These are phyloP conservation scores for Penicillium glabrum DNA, from an alignment of 2,329 filamentous ascomycete genomes.

Conservation along the genomic window DNA sequence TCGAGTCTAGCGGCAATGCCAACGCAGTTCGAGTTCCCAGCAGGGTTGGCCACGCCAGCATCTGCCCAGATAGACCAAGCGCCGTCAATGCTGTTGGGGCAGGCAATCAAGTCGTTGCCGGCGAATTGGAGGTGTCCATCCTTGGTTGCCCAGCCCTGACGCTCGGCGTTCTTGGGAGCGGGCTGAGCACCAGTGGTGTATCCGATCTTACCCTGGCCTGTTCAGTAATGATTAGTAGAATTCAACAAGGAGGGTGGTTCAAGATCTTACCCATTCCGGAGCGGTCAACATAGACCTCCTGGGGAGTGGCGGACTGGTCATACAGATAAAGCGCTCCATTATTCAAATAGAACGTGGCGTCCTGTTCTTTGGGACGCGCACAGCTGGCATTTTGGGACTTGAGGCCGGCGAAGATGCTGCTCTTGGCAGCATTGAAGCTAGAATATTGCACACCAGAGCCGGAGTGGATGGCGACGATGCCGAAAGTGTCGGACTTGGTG, in stretches of 20 bases:
- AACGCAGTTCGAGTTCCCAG: conserved; percentile 34
- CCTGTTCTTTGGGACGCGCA: conserved; percentile 33
- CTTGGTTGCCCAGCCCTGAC: conserved; percentile 50
- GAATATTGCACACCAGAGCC: conserved; percentile 51
- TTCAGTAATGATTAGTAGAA: background rate
- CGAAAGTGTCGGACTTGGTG: conserved; percentile 43
- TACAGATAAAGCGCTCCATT: conserved; percentile 53
- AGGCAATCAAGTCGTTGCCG: conserved; percentile 51
- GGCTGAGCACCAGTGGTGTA: conserved; percentile 51
- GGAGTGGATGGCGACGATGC: conserved; percentile 52
- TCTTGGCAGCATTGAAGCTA: conserved; percentile 46
- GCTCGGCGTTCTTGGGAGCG: conserved; percentile 46
- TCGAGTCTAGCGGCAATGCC: conserved; percentile 31
- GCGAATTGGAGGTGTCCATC: conserved; percentile 49
- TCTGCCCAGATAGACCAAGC: conserved; percentile 41
- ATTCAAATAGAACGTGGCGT: conserved; percentile 53
- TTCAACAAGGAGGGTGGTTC: too few species aligned
- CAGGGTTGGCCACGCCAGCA: conserved; percentile 29
- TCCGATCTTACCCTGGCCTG: conserved; percentile 54
- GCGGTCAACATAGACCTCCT: conserved; percentile 56
- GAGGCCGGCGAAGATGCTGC: conserved; percentile 48
- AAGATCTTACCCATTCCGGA: conserved; percentile 56
- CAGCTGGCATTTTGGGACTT: conserved; percentile 52
- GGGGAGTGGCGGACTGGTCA: conserved; percentile 42
- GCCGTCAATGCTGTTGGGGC: conserved; percentile 48